Evolutionary conservation across 2,329 filamentous ascomycete genomes (phyloP), one percentile per base, ranked within the genome.

Genomic region (Cryoendolithus antarcticus): DNA sequence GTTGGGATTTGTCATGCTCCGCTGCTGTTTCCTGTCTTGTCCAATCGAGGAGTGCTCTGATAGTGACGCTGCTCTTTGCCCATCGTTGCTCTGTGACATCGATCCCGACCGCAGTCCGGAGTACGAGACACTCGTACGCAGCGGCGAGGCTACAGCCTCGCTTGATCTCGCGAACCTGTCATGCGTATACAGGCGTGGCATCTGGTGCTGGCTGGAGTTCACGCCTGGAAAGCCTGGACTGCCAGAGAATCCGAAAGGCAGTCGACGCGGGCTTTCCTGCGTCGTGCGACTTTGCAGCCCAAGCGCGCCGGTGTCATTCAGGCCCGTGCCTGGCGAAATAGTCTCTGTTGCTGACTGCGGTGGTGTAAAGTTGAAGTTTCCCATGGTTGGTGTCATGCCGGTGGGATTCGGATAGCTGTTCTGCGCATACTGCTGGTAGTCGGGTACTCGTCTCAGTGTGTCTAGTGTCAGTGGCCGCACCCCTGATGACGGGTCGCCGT

Each of bases 381-480:
- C 75, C 58, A 83, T 81, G 0, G 74, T 74, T 19, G 80, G 77
- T 45, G 73, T 82, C 19, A 85, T 67, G 8, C 75, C 75, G 0
- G 76, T 75, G 1, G 79, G 72, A 8, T 47, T 54, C 9, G 46
- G 40, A 41, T 80, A 82, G n/a, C n/a, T n/a, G 48, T 80, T 66
- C 51, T 80, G 76, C 12, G 75, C 72, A 12, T 77, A 75, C 50
- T 81, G 77, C 13, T 78, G 73, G n/a, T 77, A 75, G 8, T 71
- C 69, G 6, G 79, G 74, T 21, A 69, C 62, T 48, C 79, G 71
- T 44, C 80, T 69, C 45, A 82, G 71, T 0, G 71, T 72, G 50
- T 85, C 80, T 15, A 84, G 69, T 62, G 82, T 76, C 45, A 85
- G 56, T 2, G 80, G 77, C 27, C 79, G 70, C 62, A 79, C 74